Evolutionary conservation across 768 basidiomycete genomes (phyloP), one percentile per base, ranked within the genome.

Genomic region (Rhodotorula taiwanensis): DNA sequence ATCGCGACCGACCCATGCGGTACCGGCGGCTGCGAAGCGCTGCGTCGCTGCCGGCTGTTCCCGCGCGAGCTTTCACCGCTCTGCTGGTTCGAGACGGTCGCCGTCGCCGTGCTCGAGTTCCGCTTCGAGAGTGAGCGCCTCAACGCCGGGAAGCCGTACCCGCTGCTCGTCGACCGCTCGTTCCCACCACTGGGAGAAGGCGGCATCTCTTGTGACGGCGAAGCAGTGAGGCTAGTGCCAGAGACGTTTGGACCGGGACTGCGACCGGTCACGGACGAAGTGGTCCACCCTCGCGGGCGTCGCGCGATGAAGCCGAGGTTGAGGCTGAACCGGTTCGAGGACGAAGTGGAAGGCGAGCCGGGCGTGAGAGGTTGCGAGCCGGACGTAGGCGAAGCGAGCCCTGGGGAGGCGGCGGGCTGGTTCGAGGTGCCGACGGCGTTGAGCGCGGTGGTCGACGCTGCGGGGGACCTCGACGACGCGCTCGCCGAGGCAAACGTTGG

Each of bases 101-200:
- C 30, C 7, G 47, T n/a, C 16, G 31, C 23, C 25, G n/a, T 49
- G 27, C 7, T 41, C 58, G 58, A 42, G 5, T 21, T 52, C 5
- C 64, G 41, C 52, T 60, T 66, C 42, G 61, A 63, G 13, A 70
- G 42, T 18, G 58, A 31, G 34, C 69, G 21, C 50, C 64, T 48
- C 34, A 70, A 39, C 10, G 64, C 64, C 2, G 69, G 69, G 48
- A 70, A 66, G 3, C 69, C 69, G 42, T 70, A 70, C 21, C 64
- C 64, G 33, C 43, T 51, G 30, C 49, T 15, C 30, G 15, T 31
- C 30, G 28, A 9, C 16, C 49, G 33, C 10, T 28, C n/a, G 28
- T 45, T 41, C 4, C 50, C 52, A 6, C 49, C 60, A 2, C 48
- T 42, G 6, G 64, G 68, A 8, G 54, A 55, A 5, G 63, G 60